phyloP scores from a whole-genome alignment of 371 early-diverging fungal genomes.

The Zopfochytrium polystomum region DNA sequence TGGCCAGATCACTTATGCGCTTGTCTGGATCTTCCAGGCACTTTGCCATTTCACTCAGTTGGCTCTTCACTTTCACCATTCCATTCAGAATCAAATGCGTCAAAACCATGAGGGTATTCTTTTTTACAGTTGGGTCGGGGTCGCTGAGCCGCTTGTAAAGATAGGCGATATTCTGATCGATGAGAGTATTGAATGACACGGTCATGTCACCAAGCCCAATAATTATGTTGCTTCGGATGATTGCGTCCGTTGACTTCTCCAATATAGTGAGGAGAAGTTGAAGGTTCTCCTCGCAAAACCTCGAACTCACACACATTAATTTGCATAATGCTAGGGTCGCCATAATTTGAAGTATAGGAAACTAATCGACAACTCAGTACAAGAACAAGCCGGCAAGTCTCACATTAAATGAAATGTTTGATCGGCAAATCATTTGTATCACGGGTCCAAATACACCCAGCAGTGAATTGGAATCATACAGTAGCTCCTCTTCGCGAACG shows the following conservation, averaged over 20 bases:
- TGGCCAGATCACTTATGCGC: constrained; percentile 85
- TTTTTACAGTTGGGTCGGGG: constrained; percentile 73
- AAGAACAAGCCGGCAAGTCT: constrained; percentile 18
- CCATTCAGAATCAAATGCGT: constrained; percentile 96
- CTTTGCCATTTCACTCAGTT: constrained; percentile 94
- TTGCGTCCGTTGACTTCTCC: constrained; percentile 74
- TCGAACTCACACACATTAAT: constrained; percentile 92
- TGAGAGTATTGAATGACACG: constrained; percentile 88
- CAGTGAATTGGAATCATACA: constrained; percentile 74
- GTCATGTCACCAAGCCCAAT: constrained; percentile 97
- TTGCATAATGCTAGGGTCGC: constrained; percentile 86
- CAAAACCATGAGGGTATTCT: constrained; percentile 95
- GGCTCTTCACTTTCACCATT: constrained; percentile 97
- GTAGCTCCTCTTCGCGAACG: constrained; percentile 86
- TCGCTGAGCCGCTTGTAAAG: constrained; percentile 88
- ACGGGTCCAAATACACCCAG: constrained; percentile 79
- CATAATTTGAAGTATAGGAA: constrained; percentile 75
- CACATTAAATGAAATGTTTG: constrained; percentile 77
- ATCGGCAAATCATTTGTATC: constrained; percentile 72
- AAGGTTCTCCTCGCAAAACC: constrained; percentile 89
- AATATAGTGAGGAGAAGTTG: constrained; percentile 86
- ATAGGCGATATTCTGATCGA: constrained; percentile 89
- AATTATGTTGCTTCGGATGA: constrained; percentile 68
- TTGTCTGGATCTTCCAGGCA: constrained; percentile 85
- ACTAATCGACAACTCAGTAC: constrained; percentile 38